These are phyloP conservation scores for Wickerhamomyces sp. DNA, from an alignment of 1,139 yeast genomes.

Conservation along the genomic window DNA sequence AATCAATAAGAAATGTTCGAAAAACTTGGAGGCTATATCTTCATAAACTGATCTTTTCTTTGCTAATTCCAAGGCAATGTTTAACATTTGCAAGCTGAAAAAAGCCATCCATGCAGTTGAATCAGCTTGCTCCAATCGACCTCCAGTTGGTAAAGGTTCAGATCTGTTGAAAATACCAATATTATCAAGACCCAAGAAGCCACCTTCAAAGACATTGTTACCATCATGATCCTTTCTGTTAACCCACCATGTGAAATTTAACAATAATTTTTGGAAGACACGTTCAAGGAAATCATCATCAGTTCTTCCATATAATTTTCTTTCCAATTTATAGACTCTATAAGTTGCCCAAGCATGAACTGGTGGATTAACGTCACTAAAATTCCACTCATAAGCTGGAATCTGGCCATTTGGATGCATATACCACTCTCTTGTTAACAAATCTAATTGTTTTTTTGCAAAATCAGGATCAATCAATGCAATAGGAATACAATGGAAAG, in stretches of 20 bases:
- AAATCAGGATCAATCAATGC: conserved; percentile 95
- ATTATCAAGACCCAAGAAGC: conserved; percentile 89
- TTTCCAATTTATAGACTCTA: conserved; percentile 84
- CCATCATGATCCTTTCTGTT: conserved; percentile 89
- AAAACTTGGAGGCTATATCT: conserved; percentile 91
- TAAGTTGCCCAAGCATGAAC: conserved; percentile 98
- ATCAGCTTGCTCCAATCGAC: conserved; percentile 89
- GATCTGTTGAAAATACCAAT: conserved; percentile 93
- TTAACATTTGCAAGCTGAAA: conserved; percentile 86
- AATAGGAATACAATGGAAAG: conserved; percentile 91
- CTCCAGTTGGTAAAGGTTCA: conserved; percentile 93
- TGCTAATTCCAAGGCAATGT: conserved; percentile 87
- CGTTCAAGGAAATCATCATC: conserved; percentile 85
- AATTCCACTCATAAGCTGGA: conserved; percentile 98
- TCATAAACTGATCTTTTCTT: conserved; percentile 86
- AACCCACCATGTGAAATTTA: conserved; percentile 98
- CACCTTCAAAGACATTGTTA: conserved; percentile 91
- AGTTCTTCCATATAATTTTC: conserved; percentile 78
- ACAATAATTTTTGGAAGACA: conserved; percentile 83
- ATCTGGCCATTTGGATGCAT: conserved; percentile 99
- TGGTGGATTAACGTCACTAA: conserved; percentile 93
- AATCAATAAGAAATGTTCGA: conserved; percentile 88
- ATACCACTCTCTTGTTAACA: conserved; percentile 92
- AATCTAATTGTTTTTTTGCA: conserved; percentile 85
- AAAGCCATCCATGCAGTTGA: conserved; percentile 99